Conservation (phyloP, 495 filamentous ascomycete genomes). For the Glarea lozoyensis region DNA sequence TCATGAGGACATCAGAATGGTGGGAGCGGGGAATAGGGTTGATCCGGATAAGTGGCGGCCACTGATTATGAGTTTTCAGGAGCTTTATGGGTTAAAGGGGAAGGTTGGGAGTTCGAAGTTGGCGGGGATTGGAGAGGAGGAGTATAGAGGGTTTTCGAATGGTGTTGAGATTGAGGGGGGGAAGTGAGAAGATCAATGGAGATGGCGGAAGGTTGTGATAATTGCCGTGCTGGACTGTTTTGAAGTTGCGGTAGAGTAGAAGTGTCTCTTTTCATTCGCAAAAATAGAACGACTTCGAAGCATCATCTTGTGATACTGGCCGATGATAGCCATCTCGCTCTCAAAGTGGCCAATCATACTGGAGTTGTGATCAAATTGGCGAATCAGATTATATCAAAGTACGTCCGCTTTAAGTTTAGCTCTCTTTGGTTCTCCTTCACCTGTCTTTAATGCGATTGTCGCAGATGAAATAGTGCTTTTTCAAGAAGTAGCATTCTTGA, state of each 20-base stretch:
- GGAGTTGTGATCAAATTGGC: constrained; percentile 1
- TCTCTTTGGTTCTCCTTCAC: background rate
- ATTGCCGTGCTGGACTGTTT: background rate
- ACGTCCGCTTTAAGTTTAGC: background rate
- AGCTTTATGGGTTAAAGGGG: constrained; percentile 28
- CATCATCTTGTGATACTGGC: background rate
- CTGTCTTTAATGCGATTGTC: background rate
- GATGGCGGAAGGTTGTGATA: background rate
- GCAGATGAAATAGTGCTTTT: background rate
- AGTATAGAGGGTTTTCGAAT: constrained; percentile 25
- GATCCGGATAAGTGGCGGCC: constrained; percentile 34
- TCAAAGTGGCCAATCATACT: constrained; percentile 4
- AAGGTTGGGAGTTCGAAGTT: constrained; percentile 23
- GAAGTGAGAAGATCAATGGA: background rate
- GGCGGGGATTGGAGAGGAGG: constrained; percentile 27
- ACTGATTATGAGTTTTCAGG: constrained; percentile 34
- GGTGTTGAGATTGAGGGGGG: constrained; percentile 14
- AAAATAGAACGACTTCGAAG: too few relatives aligned
- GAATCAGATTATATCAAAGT: constrained; percentile 5
- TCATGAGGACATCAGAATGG: constrained; percentile 22
- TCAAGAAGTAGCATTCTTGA: background rate
- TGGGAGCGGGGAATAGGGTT: constrained; percentile 30
- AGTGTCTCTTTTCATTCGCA: background rate
- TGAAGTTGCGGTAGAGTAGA: background rate
- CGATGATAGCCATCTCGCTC: background rate